Conservation (phyloP, 2,329 filamentous ascomycete genomes). For the Paraconiothyrium brasiliense region DNA sequence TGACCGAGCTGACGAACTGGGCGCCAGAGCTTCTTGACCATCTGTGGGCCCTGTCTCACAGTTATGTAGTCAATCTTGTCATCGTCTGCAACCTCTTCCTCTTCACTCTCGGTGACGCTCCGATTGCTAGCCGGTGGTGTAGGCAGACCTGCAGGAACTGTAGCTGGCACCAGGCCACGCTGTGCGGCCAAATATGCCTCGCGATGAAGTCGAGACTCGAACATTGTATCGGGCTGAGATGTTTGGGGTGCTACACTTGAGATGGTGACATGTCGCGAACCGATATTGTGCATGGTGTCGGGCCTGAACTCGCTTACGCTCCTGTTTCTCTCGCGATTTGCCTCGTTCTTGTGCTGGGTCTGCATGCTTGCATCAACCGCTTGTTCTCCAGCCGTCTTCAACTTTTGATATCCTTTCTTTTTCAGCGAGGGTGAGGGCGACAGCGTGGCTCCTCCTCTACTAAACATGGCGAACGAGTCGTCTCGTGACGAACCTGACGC, state of each 20-base stretch:
- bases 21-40: constrained; percentile 81
- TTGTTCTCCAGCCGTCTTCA: constrained; percentile 55
- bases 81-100: constrained; percentile 56
- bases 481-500: constrained; percentile 42
- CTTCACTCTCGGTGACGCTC: constrained; percentile 64
- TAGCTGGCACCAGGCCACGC: constrained; percentile 75
- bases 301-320: constrained; percentile 91
- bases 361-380: constrained; percentile 43
- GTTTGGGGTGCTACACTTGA: constrained; percentile 53
- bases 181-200: constrained; percentile 84
- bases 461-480: constrained; percentile 41
- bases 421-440: constrained; percentile 53
- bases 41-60: constrained; percentile 65
- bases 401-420: constrained; percentile 58
- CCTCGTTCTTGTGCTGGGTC: constrained; percentile 43
- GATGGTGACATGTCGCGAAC: constrained; percentile 75
- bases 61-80: constrained; percentile 56
- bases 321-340: constrained; percentile 73
- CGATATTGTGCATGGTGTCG: constrained; percentile 72
- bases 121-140: constrained; percentile 78
- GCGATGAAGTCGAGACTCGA: constrained; percentile 69
- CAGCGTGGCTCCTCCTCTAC: constrained; percentile 39
- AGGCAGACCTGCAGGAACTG: constrained; percentile 58
- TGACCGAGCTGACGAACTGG: constrained; percentile 84
- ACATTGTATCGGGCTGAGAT: constrained; percentile 60